These are phyloP conservation scores for Artemisia argyi DNA, from an alignment of 129 eudicot species.

Conservation along the genomic window DNA sequence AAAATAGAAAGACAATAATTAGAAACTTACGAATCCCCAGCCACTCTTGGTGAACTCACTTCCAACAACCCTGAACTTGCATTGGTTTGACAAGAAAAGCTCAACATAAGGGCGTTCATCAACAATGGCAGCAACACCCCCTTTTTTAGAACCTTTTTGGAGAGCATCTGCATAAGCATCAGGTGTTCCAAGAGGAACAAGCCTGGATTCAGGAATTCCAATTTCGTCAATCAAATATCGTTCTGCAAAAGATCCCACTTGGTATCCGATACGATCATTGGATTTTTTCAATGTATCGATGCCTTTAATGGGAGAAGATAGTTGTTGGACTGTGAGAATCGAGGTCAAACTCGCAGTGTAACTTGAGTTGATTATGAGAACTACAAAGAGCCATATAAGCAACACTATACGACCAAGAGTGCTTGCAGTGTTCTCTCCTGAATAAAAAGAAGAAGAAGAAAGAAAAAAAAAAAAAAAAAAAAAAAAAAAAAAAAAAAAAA, in stretches of 20 bases:
- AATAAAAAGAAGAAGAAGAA: conserved; percentile 27
- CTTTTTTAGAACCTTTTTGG: conserved; percentile 55
- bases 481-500: too few relatives aligned
- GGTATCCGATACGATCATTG: conserved; percentile 75
- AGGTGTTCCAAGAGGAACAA: conserved; percentile 69
- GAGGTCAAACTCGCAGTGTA: conserved; percentile 97
- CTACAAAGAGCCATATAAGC: conserved; percentile 89
- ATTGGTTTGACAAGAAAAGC: conserved; percentile 79
- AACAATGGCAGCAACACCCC: conserved; percentile 83
- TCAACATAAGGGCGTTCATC: conserved; percentile 86
- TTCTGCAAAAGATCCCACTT: conserved; percentile 86
- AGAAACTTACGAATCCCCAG: conserved; percentile 88
- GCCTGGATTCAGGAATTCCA: conserved; percentile 61
- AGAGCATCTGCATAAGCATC: conserved; percentile 74
- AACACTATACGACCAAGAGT: conserved; percentile 78
- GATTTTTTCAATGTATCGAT: conserved; percentile 54
- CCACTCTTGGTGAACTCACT: conserved; percentile 89
- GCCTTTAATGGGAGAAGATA: conserved; percentile 77
- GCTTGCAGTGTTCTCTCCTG: conserved; percentile 85
- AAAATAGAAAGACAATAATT: neutral
- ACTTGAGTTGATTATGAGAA: conserved; percentile 80
- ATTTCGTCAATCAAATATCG: conserved; percentile 67
- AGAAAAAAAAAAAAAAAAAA: too few relatives aligned
- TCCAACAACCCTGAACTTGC: conserved; percentile 82
- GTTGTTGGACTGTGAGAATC: conserved; percentile 86